Percentiles rank a stretch among this genome's conserved stretches.
phyloP scores from a whole-genome alignment of 208 protist species.

The Trypanosoma melophagium region DNA sequence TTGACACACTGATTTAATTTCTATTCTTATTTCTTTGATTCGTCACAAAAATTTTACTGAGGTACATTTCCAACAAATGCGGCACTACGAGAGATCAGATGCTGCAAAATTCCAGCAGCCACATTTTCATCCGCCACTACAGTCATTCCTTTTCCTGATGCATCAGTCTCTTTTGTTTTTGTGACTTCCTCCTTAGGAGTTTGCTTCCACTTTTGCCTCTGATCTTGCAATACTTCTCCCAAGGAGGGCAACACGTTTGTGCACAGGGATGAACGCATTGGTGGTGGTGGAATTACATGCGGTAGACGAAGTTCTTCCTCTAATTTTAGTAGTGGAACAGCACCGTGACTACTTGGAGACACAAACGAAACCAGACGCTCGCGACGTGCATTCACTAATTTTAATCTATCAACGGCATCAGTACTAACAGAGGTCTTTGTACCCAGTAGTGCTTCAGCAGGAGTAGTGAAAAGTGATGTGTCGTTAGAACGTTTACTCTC shows the following conservation, averaged over 20 bases:
- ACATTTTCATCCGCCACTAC: neutral
- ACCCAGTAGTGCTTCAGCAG: too few relatives aligned
- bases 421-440: too few relatives aligned
- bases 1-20: too few relatives aligned
- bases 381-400: neutral
- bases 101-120: constrained; percentile 1
- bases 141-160: neutral
- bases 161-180: neutral
- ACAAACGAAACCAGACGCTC: constrained; percentile 22
- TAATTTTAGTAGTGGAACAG: constrained; percentile 5
- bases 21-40: too few relatives aligned
- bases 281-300: neutral
- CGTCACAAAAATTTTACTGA: neutral
- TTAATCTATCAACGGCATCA: neutral
- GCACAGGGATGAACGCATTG: constrained; percentile 4
- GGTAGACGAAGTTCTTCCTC: neutral
- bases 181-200: neutral
- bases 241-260: neutral
- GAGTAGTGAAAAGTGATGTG: too few relatives aligned
- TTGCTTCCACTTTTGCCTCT: neutral
- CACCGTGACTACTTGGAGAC: constrained; percentile 23
- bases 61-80: neutral
- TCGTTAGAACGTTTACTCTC: too few relatives aligned
- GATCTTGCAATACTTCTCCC: neutral
- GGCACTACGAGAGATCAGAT: constrained; percentile 4